phyloP scores from a whole-genome alignment of 2,329 filamentous ascomycete species.

The Fusarium multiceps region DNA sequence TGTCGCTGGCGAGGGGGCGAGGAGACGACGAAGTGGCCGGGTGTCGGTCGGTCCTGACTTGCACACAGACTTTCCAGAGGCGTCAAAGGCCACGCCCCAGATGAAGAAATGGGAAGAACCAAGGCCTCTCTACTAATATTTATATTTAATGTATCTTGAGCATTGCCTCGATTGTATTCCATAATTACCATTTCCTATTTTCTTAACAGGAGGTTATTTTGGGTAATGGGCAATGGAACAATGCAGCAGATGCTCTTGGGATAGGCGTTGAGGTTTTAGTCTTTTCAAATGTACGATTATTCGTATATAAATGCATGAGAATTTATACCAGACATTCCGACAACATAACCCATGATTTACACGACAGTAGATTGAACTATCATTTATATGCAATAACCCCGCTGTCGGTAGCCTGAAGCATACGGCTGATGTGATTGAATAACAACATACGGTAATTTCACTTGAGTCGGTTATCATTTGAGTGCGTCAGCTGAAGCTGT shows the following conservation, averaged over 20 bases:
- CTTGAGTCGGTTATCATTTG: neutral
- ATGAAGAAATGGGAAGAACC: constrained; percentile 57
- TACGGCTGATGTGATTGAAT: neutral
- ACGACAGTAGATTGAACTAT: neutral
- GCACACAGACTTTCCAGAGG: constrained; percentile 49
- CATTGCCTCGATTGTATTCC: constrained; percentile 2
- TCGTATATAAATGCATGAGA: constrained; percentile 19
- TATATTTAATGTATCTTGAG: constrained; percentile 7
- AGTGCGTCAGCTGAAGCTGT: neutral
- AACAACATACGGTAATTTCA: neutral
- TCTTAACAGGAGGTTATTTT: constrained; percentile 19
- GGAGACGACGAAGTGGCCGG: constrained; percentile 64
- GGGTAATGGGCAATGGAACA: constrained; percentile 8
- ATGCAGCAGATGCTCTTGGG: constrained; percentile 24
- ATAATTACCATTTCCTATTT: constrained; percentile 31
- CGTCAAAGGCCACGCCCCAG: constrained; percentile 40
- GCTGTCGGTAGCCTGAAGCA: neutral
- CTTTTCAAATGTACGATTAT: constrained; percentile 31
- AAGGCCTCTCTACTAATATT: constrained; percentile 55
- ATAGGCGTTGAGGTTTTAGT: constrained; percentile 39
- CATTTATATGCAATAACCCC: too few relatives aligned
- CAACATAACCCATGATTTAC: neutral
- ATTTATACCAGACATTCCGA: constrained; percentile 6
- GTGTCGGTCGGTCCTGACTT: constrained; percentile 59
- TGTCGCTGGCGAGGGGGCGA: constrained; percentile 57